Evolutionary conservation across 2,329 filamentous ascomycete species (phyloP), one percentile per base, ranked within the genome.

Genomic region (Pseudogymnoascus sp.): DNA sequence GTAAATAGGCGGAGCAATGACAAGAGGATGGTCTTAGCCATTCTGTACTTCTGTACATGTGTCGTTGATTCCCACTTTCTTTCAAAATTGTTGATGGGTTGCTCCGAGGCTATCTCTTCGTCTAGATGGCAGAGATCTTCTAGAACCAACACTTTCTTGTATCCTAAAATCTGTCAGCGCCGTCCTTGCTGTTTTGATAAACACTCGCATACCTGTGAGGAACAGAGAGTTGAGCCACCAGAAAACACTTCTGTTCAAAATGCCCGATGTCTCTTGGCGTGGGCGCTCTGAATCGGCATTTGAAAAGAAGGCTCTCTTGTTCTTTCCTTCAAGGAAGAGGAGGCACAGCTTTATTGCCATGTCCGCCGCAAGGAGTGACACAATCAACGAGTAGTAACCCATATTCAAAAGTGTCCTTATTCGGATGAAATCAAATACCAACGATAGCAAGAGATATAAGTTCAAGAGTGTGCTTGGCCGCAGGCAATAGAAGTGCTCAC

Each of bases 141-240:
- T 35, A 55, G 21, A 55, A 55, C 16, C 10, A 55, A 21, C n/a
- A 55, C 49, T 55, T 55, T 55, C 29, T 35, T 55, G 29, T 35
- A 55, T 33, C 49, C 49, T 55, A 14, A 55, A 35, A 12, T 14
- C 10, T 55, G 29, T 55, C 6, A 55, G 21, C 29, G 16, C 5
- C 49, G 4, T 5, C 23, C 5, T 55, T 19, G 16, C 16, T 21
- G 16, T 21, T 10, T 12, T 14, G 10, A 3, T 19, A 14, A 16
- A 19, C 14, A 55, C 29, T 8, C 1, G 29, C 49, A 8, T 33
- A 55, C 49, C 49, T 55, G 49, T 55, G 10, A 55, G 49, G 10
- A 55, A 55, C 16, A 55, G 33, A 21, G 29, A 55, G 29, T 55
- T 55, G n/a, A 55, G 49, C 49, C 49, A 55, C 49, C 49, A 55